These are phyloP conservation scores for Boletellus deceptivus DNA, from an alignment of 1,284 basidiomycete species.

Conservation along the genomic window DNA sequence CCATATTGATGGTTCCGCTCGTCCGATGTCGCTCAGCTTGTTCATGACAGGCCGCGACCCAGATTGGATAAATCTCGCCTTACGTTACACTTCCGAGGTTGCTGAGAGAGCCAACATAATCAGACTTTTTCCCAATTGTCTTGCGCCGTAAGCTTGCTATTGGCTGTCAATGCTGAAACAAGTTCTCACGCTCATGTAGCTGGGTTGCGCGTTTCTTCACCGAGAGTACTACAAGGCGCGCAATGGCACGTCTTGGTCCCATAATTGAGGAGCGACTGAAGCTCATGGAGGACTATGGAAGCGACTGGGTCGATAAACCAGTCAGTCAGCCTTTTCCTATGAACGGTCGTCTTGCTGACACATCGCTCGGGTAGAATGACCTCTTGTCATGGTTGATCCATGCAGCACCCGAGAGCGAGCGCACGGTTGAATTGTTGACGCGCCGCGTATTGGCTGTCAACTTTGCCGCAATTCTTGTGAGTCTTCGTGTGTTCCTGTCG, in stretches of 20 bases:
- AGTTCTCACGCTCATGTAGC: neutral
- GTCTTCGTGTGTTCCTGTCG: neutral
- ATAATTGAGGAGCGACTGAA: slow-evolving; percentile 38
- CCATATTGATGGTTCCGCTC: neutral
- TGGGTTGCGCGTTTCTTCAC: slow-evolving; percentile 1
- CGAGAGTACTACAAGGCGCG: slow-evolving; percentile 6
- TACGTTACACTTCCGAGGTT: slow-evolving; percentile 35
- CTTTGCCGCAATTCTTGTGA: slow-evolving; percentile 40
- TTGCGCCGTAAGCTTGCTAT: slow-evolving; percentile 36
- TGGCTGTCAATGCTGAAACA: neutral
- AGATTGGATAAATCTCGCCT: slow-evolving; percentile 38
- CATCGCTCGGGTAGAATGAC: neutral
- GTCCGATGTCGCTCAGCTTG: neutral
- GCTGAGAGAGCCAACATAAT: slow-evolving; percentile 30
- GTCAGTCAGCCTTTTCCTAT: slow-evolving; percentile 20
- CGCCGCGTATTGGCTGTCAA: slow-evolving; percentile 36
- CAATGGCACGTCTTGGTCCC: slow-evolving; percentile 30
- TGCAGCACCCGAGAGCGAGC: slow-evolving; percentile 29
- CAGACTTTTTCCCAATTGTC: slow-evolving; percentile 35
- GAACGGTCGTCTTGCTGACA: slow-evolving; percentile 17
- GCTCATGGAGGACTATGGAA: slow-evolving; percentile 33
- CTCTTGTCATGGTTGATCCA: slow-evolving; percentile 46
- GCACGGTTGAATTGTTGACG: slow-evolving; percentile 30
- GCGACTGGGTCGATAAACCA: slow-evolving; percentile 39
- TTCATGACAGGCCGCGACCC: slow-evolving; percentile 36